Evolutionary conservation across 2,329 filamentous ascomycete species (phyloP), one percentile per base, ranked within the genome.

Genomic region (Xylariaceae sp.): DNA sequence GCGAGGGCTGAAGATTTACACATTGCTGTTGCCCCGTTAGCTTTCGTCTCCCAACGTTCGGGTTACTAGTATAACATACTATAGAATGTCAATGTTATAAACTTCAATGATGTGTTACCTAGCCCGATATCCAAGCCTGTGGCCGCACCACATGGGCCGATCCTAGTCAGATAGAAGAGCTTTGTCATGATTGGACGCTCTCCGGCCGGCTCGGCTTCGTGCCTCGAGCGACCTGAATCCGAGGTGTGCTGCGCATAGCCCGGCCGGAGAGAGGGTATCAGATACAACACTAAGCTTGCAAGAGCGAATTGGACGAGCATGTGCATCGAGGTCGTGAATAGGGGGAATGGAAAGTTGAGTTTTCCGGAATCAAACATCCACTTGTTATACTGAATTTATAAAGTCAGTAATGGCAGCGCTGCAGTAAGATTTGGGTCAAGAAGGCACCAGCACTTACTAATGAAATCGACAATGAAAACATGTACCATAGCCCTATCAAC

Each of bases 1-100:
- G 90, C 92, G 18, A 99, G 82, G 14, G 93, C 90, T 10, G 92
- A 97, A 6, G 93, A 97, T 80, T 99, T 99, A 75, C 94, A 97
- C 94, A 99, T 97, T 54, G 94, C 84, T 87, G 57, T 18, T 16
- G 22, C 12, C 13, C 6, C 40, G 47, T 57, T 51, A 47, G 57
- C 47, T 47, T 41, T 19, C 2, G 5, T 12, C n/a, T 33, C 42
- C 28, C n/a, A 1, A 12, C 38, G 22, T 34, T 36, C 17, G 28
- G 1, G 12, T 19, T 19, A n/a, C 14, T 31, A 12, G 6, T 16
- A 36, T 42, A 41, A 74, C 82, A 60, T 78, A 86, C 84, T 99
- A 73, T 96, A 96, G 70, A 99, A 99, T 10, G 93, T 97, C 60
- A 99, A 82, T 40, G 90, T 92, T 63, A 99, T 97, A 70, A 95